These are phyloP conservation scores for Rosa chinensis DNA, from an alignment of 306 rosid genomes.

Conservation along the genomic window DNA sequence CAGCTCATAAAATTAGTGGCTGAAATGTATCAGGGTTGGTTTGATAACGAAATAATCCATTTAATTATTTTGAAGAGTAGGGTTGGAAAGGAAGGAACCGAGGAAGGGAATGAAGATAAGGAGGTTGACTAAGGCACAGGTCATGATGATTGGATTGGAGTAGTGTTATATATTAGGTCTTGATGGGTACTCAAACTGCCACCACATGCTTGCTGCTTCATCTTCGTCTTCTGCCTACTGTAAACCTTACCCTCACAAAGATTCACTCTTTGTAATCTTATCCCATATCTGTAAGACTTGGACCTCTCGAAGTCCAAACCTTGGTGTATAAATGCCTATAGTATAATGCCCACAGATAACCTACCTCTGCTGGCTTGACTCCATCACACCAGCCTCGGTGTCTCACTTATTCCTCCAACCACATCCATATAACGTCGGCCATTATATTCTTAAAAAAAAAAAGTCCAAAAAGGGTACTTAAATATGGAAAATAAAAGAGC, in stretches of 20 bases:
- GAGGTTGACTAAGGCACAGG: slow-evolving; percentile 47
- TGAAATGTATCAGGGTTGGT: background rate
- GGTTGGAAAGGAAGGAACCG: slow-evolving; percentile 14
- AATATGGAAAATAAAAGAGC: background rate
- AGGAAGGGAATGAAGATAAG: slow-evolving; percentile 35
- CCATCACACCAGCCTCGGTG: background rate
- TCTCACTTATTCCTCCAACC: background rate
- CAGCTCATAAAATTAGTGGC: background rate
- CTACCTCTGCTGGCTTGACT: background rate
- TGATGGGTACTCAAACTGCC: slow-evolving; percentile 33
- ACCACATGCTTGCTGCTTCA: slow-evolving; percentile 37
- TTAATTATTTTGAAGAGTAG: background rate
- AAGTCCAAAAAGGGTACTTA: background rate
- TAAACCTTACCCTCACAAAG: slow-evolving; percentile 16
- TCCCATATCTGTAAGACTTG: background rate
- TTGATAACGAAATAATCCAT: background rate
- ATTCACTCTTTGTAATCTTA: background rate
- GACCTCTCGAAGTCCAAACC: background rate
- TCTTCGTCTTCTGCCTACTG: slow-evolving; percentile 16
- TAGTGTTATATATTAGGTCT: background rate
- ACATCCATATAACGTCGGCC: slow-evolving; percentile 6
- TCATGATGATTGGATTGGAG: slow-evolving; percentile 29
- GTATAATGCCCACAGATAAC: slow-evolving; percentile 5
- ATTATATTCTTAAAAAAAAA: background rate
- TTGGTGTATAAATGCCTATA: background rate